phyloP scores from a whole-genome alignment of 2,329 filamentous ascomycete species.

The Trichoderma koningii region DNA sequence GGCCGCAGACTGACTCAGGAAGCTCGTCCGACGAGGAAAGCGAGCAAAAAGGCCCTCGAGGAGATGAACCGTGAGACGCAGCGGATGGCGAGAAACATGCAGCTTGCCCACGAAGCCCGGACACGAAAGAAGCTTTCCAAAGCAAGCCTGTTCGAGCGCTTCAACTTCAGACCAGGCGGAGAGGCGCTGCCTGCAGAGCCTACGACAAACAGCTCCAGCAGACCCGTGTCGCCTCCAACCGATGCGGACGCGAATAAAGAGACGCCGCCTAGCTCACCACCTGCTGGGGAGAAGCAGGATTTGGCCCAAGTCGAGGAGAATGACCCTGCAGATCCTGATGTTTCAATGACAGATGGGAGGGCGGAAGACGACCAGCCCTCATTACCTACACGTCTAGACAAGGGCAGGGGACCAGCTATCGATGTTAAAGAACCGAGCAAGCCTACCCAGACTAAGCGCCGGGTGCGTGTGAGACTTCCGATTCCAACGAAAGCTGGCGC shows the following conservation, averaged over 20 bases:
- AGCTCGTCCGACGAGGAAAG: constrained; percentile 73
- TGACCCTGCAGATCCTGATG: constrained; percentile 32
- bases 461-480: constrained; percentile 55
- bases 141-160: constrained; percentile 76
- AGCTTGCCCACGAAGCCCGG: constrained; percentile 84
- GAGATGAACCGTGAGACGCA: constrained; percentile 97
- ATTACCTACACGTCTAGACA: constrained; percentile 47
- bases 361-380: constrained; percentile 42
- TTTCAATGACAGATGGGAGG: constrained; percentile 40
- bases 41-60: constrained; percentile 90
- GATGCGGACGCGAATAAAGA: constrained; percentile 55
- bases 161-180: constrained; percentile 67
- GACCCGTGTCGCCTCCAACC: constrained; percentile 53
- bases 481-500: constrained; percentile 43
- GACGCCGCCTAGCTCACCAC: constrained; percentile 74
- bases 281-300: constrained; percentile 40
- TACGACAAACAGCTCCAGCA: constrained; percentile 58
- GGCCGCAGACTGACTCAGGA: constrained; percentile 69
- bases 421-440: constrained; percentile 29
- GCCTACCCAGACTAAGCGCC: constrained; percentile 45
- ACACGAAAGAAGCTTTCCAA: constrained; percentile 91
- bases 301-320: constrained; percentile 23
- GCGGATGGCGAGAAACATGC: constrained; percentile 84
- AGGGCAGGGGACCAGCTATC: constrained; percentile 53
- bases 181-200: constrained; percentile 35